phyloP scores from a whole-genome alignment of 805 yeast species.

The Saccharomycopsis capsularis region DNA sequence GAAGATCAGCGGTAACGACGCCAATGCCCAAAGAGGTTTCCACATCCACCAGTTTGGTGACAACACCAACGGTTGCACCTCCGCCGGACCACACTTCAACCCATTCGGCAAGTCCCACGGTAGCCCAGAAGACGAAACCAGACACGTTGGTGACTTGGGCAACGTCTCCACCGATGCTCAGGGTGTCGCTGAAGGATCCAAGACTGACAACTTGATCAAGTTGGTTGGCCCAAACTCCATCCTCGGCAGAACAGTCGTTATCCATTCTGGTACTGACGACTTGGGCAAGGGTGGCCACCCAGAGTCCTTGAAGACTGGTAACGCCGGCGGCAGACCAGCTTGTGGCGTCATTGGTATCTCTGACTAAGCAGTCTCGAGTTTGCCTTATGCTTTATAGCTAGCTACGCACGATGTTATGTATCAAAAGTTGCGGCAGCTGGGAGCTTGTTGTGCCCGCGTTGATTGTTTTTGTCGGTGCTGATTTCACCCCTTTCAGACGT shows the following conservation, averaged over 20 bases:
- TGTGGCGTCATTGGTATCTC: slow-evolving; percentile 94
- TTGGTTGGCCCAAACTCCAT: slow-evolving; percentile 83
- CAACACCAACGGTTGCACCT: slow-evolving; percentile 97
- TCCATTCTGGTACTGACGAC: slow-evolving; percentile 90
- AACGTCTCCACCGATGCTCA: slow-evolving; percentile 79
- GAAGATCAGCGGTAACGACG: slow-evolving; percentile 83
- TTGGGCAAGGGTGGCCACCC: slow-evolving; percentile 90
- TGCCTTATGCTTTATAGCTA: too few relatives aligned
- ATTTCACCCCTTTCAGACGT: too few relatives aligned
- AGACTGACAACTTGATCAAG: slow-evolving; percentile 69
- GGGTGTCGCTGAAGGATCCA: slow-evolving; percentile 89
- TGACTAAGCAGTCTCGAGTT: too few relatives aligned
- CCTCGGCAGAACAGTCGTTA: slow-evolving; percentile 91
- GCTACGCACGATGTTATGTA: too few relatives aligned
- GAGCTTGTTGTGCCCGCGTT: too few relatives aligned
- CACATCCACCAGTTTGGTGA: slow-evolving; percentile 98
- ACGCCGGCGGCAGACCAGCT: slow-evolving; percentile 97
- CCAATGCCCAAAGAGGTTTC: slow-evolving; percentile 92
- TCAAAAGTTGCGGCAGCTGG: too few relatives aligned
- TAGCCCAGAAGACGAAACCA: slow-evolving; percentile 72
- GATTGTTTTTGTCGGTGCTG: too few relatives aligned
- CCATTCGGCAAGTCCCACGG: slow-evolving; percentile 88
- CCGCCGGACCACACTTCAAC: slow-evolving; percentile 97
- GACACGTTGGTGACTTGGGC: slow-evolving; percentile 97
- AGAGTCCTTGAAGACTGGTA: slow-evolving; percentile 91